Conservation (phyloP, 2,329 filamentous ascomycete genomes). For the Lasiodiplodia sp. region DNA sequence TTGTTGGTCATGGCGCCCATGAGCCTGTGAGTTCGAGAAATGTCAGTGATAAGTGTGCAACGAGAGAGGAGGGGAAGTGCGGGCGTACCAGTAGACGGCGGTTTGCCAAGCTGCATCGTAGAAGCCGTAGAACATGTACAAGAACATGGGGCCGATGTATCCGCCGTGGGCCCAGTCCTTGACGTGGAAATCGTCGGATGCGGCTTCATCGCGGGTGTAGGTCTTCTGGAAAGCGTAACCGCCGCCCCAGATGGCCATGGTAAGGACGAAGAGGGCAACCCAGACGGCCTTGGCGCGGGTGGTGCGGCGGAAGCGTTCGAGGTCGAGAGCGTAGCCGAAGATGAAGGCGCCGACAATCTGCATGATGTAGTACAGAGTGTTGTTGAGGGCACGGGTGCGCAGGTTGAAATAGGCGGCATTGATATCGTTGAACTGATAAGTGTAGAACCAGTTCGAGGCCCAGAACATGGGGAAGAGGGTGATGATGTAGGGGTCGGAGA, state of each 20-base stretch:
- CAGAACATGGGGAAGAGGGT: slow-evolving; percentile 81
- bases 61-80: not conserved
- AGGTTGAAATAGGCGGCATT: slow-evolving; percentile 76
- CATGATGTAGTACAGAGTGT: slow-evolving; percentile 77
- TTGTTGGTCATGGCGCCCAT: slow-evolving; percentile 96
- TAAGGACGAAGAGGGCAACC: slow-evolving; percentile 69
- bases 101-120: slow-evolving; percentile 93
- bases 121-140: slow-evolving; percentile 91
- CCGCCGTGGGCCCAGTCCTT: slow-evolving; percentile 72
- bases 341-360: slow-evolving; percentile 79
- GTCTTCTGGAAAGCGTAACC: slow-evolving; percentile 78
- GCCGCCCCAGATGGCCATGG: slow-evolving; percentile 82
- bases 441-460: slow-evolving; percentile 80
- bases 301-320: slow-evolving; percentile 63
- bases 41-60: not conserved
- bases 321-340: slow-evolving; percentile 76
- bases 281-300: slow-evolving; percentile 72
- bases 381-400: slow-evolving; percentile 78
- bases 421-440: slow-evolving; percentile 79
- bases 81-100: slow-evolving; percentile 78
- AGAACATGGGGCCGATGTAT: slow-evolving; percentile 81
- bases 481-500: slow-evolving; percentile 74
- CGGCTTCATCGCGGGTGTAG: slow-evolving; percentile 57
- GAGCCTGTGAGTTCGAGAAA: slow-evolving; percentile 61
- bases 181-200: slow-evolving; percentile 37